phyloP scores from a whole-genome alignment of 2,329 filamentous ascomycete genomes.

The Alternaria brassicae region DNA sequence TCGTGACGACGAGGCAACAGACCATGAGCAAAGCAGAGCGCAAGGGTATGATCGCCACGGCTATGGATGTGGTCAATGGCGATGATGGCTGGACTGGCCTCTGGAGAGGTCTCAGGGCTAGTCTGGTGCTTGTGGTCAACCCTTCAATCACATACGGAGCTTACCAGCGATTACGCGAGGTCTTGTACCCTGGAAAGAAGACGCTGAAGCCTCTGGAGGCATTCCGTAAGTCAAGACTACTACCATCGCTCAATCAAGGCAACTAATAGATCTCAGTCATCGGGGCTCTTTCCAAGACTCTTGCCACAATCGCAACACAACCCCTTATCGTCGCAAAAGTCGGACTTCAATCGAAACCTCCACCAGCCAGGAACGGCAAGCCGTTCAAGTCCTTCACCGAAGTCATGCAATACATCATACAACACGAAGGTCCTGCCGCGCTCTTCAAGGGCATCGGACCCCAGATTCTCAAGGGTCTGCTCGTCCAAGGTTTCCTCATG shows the following conservation, averaged over 20 bases:
- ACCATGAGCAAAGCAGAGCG: conserved; percentile 84
- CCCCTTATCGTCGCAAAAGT: conserved; percentile 98
- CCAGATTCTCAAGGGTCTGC: conserved; percentile 87
- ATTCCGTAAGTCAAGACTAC: conserved; percentile 71
- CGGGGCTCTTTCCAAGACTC: conserved; percentile 88
- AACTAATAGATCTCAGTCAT: conserved; percentile 66
- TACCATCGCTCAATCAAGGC: not conserved
- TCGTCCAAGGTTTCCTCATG: conserved; percentile 97
- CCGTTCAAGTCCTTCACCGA: conserved; percentile 93
- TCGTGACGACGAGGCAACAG: conserved; percentile 94
- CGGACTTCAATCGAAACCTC: conserved; percentile 90
- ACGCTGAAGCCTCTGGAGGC: conserved; percentile 84
- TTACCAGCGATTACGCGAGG: conserved; percentile 84
- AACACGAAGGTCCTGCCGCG: conserved; percentile 82
- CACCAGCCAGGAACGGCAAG: conserved; percentile 81
- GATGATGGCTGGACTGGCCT: conserved; percentile 89
- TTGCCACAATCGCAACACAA: conserved; percentile 92
- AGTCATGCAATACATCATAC: conserved; percentile 91
- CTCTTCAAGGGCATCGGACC: conserved; percentile 97
- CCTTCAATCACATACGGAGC: conserved; percentile 97
- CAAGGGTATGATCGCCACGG: conserved; percentile 87
- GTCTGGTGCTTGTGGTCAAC: conserved; percentile 92
- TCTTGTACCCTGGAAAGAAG: conserved; percentile 77
- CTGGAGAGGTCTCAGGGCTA: conserved; percentile 95
- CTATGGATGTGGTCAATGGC: conserved; percentile 84